A percentile compares a stretch with the other conserved stretches of the same genome.
These are phyloP conservation scores for Paralagenidium karlingii DNA, from an alignment of 352 stramenopile species.

Conservation along the genomic window DNA sequence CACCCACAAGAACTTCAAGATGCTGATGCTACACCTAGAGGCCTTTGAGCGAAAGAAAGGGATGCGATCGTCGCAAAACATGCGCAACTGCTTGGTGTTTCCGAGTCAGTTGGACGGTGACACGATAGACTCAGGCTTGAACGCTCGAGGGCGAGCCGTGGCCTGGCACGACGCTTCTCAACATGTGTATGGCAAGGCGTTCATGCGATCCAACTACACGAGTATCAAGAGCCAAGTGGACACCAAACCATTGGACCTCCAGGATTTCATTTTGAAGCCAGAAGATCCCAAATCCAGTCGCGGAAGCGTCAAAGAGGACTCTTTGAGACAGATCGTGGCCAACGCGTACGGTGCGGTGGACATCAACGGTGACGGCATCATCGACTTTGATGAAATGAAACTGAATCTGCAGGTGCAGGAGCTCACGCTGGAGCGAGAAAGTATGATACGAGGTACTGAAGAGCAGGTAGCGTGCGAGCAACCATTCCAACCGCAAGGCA, in stretches of 20 bases:
- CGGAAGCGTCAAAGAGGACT: neutral
- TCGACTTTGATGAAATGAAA: slow-evolving; percentile 54
- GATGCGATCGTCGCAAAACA: slow-evolving; percentile 41
- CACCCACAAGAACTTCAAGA: slow-evolving; percentile 48
- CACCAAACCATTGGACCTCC: neutral
- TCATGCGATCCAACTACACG: too few relatives aligned
- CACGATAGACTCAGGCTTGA: too few relatives aligned
- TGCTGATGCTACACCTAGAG: slow-evolving; percentile 48
- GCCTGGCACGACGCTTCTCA: too few relatives aligned
- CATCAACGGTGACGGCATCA: slow-evolving; percentile 40
- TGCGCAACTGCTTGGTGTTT: too few relatives aligned
- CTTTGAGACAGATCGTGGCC: too few relatives aligned
- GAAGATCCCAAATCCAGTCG: neutral
- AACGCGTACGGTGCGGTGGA: slow-evolving; percentile 45
- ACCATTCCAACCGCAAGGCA: neutral
- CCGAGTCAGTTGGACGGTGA: too few relatives aligned
- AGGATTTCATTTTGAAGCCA: neutral
- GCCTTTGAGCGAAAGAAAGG: slow-evolving; percentile 37
- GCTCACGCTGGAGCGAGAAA: slow-evolving; percentile 6
- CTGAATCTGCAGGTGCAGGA: slow-evolving; percentile 33
- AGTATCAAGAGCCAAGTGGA: too few relatives aligned
- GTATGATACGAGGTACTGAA: neutral
- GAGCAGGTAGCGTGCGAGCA: neutral
- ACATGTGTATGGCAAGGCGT: too few relatives aligned
- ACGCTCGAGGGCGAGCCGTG: too few relatives aligned